Evolutionary conservation across 2,329 filamentous ascomycete species (phyloP), one percentile per base, ranked within the genome.

Genomic region (Aspergillus terreus): DNA sequence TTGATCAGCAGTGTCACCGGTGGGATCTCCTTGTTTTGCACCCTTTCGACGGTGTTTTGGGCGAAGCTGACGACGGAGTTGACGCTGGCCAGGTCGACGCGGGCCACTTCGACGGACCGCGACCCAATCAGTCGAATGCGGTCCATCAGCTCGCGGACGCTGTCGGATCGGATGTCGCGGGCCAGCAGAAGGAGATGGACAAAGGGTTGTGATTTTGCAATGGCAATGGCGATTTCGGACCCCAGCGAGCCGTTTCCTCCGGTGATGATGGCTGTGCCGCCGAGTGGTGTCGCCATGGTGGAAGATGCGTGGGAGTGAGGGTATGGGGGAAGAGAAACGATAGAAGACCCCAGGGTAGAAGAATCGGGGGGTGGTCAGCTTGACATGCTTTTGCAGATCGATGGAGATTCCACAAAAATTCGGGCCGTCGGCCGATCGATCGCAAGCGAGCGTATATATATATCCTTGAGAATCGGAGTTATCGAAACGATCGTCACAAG

Each of bases 211-310:
- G 61, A 61, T 54, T 68, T 69, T 17, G 68, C 68, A 46, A 71
- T 67, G 33, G 65, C 61, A 35, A 69, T 49, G 25, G 67, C 66
- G 51, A 71, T 65, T 55, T 67, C 65, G n/a, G 68, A 68, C 11
- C 68, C 66, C 35, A 71, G 56, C 6, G 56, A 52, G 10, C 68
- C 68, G 62, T 67, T 68, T 41, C 63, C 68, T 14, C 68, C 68
- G 33, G 68, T 71, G 40, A 71, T 70, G 36, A 71, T 68, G 17
- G 68, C 68, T 6, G 68, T 71, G 32, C 67, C 68, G 25, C 58
- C 58, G 12, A 71, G 64, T 49, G 67, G 63, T 51, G 63, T 69
- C 32, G 63, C 64, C 68, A 71, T 70, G 30, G 15, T 15, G 44
- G 27, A 21, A 25, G 19, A 35, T 33, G 25, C 9, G 47, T 23